These are phyloP conservation scores for Leersia perrieri DNA, from an alignment of 176 grass and related monocot species.

Conservation along the genomic window DNA sequence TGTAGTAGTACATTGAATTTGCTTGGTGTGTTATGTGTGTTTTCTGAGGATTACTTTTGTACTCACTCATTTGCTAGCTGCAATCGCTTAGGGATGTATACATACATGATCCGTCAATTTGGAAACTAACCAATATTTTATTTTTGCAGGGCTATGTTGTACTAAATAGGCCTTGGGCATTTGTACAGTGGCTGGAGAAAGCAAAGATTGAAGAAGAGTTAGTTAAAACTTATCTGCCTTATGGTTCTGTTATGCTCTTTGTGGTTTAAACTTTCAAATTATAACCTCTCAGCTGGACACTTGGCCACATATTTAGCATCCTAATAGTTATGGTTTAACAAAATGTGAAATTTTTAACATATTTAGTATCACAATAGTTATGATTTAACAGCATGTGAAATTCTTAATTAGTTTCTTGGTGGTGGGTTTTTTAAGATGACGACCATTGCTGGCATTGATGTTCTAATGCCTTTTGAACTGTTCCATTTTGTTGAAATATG, in stretches of 20 bases:
- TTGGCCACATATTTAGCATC: not conserved
- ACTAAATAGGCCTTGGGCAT: conserved; percentile 93
- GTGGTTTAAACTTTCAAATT: not conserved
- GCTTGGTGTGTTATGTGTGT: not conserved
- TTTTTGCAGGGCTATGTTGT: conserved; percentile 82
- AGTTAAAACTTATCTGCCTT: not conserved
- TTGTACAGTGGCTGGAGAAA: conserved; percentile 95
- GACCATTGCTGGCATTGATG: not conserved
- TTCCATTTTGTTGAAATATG: conserved; percentile 18
- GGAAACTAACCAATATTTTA: not conserved
- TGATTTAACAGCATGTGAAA: conserved; percentile 15
- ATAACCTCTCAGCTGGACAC: not conserved
- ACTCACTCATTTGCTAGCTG: not conserved
- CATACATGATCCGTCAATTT: not conserved
- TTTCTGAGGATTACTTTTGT: not conserved
- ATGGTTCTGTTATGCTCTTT: not conserved
- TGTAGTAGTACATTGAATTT: not conserved
- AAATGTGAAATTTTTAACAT: not conserved
- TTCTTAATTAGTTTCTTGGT: not conserved
- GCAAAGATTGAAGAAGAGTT: conserved; percentile 91
- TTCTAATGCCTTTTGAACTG: not conserved
- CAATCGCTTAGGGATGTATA: not conserved
- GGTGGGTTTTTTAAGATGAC: not conserved
- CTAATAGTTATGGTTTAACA: conserved; percentile 15
- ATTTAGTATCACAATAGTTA: not conserved